Evolutionary conservation across 2,329 filamentous ascomycete species (phyloP).

Genomic region (Orbilia blumenaviensis): DNA sequence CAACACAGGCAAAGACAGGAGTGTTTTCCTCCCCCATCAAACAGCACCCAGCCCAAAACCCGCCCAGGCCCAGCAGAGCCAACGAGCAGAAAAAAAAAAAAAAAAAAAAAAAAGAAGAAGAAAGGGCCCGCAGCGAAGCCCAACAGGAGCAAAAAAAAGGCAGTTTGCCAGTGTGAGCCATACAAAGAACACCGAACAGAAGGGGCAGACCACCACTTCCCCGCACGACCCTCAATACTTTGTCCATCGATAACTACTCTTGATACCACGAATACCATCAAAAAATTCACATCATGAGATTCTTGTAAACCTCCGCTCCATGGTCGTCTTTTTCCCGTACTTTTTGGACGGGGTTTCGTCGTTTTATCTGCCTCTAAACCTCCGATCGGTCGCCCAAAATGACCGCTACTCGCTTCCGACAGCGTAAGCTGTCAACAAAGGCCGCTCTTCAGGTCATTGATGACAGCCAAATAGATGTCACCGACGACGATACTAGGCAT

Average conservation of each 20-base stretch:
- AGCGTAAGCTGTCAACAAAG: constrained; percentile 92
- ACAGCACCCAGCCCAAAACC: constrained; percentile 59
- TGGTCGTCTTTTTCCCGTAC: constrained; percentile 72
- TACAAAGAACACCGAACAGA: constrained; percentile 49
- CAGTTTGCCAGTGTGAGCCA: constrained; percentile 43
- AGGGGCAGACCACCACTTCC: constrained; percentile 60
- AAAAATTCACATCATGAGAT: constrained; percentile 65
- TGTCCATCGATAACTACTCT: constrained; percentile 68
- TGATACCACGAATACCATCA: constrained; percentile 67
- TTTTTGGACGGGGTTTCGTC: constrained; percentile 66
- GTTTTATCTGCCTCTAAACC: constrained; percentile 59
- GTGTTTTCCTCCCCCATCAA: constrained; percentile 54
- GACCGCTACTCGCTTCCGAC: constrained; percentile 62
- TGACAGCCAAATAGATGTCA: constrained; percentile 88
- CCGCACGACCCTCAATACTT: constrained; percentile 65
- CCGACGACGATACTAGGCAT: constrained; percentile 84
- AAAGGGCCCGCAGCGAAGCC: neutral
- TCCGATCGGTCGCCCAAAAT: constrained; percentile 59
- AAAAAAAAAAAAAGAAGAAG: neutral
- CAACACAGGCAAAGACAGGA: constrained; percentile 41
- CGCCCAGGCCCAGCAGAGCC: too few relatives aligned
- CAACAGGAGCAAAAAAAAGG: constrained; percentile 30
- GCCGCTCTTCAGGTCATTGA: constrained; percentile 85
- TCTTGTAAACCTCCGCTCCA: constrained; percentile 70
- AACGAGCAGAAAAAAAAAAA: neutral